Conservation (phyloP, 768 basidiomycete species). For the Termitomyces sp. region DNA sequence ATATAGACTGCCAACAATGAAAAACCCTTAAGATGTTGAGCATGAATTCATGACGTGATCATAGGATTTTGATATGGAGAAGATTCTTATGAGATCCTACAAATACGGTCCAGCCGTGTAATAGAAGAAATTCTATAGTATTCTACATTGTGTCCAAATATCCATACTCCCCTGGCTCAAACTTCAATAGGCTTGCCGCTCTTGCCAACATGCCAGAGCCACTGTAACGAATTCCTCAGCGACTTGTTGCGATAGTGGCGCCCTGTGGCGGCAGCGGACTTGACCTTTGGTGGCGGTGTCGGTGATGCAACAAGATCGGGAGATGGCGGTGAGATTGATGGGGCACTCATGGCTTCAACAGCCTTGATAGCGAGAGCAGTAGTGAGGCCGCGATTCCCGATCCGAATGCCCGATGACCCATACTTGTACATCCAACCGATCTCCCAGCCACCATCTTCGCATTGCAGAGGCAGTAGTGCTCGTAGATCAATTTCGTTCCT, state of each 20-base stretch:
- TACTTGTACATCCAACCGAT: conserved; percentile 58
- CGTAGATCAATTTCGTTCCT: conserved; percentile 43
- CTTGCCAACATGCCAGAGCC: conserved; percentile 27
- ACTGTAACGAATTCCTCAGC: conserved; percentile 27
- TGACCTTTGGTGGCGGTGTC: conserved; percentile 8
- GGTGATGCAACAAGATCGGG: conserved; percentile 16
- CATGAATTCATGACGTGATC: no score
- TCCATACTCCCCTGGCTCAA: conserved; percentile 3
- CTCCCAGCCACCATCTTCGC: conserved; percentile 56
- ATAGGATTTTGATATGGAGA: no score
- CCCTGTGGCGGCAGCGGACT: conserved; percentile 5
- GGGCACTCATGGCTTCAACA: conserved; percentile 29
- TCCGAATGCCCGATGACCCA: conserved; percentile 43
- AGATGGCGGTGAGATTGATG: conserved; percentile 14
- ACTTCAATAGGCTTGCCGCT: conserved; percentile 20
- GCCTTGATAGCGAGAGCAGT: conserved; percentile 56
- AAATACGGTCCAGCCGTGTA: no score
- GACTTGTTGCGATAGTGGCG: conserved; percentile 26
- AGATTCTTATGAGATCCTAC: no score
- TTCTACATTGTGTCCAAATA: neutral
- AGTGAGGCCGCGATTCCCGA: conserved; percentile 54
- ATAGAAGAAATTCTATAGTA: neutral
- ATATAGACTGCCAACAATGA: no score
- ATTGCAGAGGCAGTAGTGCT: conserved; percentile 44
- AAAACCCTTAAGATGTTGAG: no score